A percentile compares a stretch with the other conserved stretches of the same genome.
These are phyloP conservation scores for Coemansia sp. DNA, from an alignment of 192 early-diverging fungal species.

Conservation along the genomic window DNA sequence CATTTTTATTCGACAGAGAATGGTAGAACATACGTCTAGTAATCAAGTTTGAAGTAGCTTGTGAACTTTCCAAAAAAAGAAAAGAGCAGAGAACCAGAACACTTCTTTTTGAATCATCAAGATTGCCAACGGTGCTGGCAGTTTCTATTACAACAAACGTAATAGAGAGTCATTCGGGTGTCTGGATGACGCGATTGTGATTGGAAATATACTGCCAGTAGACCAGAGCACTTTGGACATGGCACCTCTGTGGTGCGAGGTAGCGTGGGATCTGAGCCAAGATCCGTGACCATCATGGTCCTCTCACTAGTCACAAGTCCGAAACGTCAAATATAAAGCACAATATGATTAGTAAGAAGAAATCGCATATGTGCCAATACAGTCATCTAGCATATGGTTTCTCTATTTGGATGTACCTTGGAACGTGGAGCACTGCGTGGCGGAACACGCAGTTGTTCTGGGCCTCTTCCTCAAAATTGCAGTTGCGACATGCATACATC, in stretches of 20 bases:
- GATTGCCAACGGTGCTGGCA: constrained; percentile 75
- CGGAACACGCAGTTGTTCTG: constrained; percentile 72
- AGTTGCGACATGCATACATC: constrained; percentile 77
- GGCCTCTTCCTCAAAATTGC: constrained; percentile 69
- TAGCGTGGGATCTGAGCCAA: constrained; percentile 74
- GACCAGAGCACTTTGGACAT: constrained; percentile 62
- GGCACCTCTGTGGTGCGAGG: constrained; percentile 60
- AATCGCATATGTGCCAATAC: not conserved
- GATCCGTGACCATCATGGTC: constrained; percentile 73
- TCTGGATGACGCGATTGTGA: constrained; percentile 68
- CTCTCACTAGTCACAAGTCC: constrained; percentile 51
- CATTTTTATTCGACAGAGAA: constrained; percentile 5
- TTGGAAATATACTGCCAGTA: constrained; percentile 76
- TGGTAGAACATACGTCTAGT: not conserved
- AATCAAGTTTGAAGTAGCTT: not conserved
- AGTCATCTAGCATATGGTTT: not conserved
- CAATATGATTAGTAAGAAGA: constrained; percentile 21
- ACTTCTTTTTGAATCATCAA: not conserved
- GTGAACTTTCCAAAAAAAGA: not conserved
- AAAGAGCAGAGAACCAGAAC: not conserved
- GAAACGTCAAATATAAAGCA: constrained; percentile 23
- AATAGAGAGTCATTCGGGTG: constrained; percentile 77
- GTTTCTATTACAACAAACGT: constrained; percentile 66
- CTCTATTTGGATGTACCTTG: constrained; percentile 25
- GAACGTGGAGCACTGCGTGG: constrained; percentile 66